Percentiles rank a stretch among this genome's conserved stretches.
Conservation (phyloP, 108 stramenopile species). For the Nitzschia sp. region DNA sequence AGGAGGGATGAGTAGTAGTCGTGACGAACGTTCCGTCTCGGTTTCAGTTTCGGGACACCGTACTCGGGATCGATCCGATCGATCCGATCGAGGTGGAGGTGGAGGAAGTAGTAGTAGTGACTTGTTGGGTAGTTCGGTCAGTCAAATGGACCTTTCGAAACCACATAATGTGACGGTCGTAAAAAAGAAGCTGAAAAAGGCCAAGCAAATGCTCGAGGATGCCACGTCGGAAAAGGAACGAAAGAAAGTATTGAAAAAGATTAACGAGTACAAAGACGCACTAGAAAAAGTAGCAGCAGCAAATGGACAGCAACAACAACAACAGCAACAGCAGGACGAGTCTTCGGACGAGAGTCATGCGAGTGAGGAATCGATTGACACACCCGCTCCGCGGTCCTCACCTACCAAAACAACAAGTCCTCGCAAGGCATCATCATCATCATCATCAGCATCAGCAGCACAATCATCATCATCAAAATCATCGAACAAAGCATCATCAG, state of each 20-base stretch:
- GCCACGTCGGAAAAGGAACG: slow-evolving; percentile 11
- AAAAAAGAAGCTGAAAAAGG: slow-evolving; percentile 19
- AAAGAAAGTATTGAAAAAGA: slow-evolving; percentile 2
- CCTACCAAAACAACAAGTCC: not conserved
- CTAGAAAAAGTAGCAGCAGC: not conserved
- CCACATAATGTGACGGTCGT: slow-evolving; percentile 9
- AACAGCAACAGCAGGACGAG: not conserved
- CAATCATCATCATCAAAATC: too few species aligned
- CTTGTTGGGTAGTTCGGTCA: not conserved
- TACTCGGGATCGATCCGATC: not conserved
- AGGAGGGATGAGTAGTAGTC: not conserved
- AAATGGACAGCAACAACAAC: not conserved
- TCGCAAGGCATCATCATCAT: not conserved
- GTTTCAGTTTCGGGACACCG: not conserved
- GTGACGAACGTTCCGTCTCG: not conserved
- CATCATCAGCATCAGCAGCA: not conserved
- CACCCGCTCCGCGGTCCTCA: not conserved
- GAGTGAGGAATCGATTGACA: slow-evolving; percentile 8
- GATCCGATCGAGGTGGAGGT: not conserved
- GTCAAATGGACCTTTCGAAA: not conserved
- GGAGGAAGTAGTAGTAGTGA: not conserved
- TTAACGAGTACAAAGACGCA: slow-evolving; percentile 5
- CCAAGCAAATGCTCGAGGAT: slow-evolving; percentile 15
- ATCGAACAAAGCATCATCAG: not conserved
- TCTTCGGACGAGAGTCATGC: not conserved